Conservation (phyloP, 2,329 filamentous ascomycete species). For the Sporothrix protearum region DNA sequence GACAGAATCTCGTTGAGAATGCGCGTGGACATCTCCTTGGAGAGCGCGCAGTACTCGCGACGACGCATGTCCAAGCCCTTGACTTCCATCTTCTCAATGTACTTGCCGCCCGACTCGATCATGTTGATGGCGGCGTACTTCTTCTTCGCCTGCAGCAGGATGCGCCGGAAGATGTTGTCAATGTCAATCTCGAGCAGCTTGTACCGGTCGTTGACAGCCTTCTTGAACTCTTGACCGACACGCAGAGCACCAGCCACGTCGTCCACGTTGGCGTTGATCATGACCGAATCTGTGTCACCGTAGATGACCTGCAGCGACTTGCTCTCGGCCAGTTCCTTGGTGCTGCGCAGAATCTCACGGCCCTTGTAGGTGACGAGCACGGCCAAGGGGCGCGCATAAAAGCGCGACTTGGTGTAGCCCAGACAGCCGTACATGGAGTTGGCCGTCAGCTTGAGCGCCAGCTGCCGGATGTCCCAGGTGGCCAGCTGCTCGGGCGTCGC, state of each 20-base stretch:
- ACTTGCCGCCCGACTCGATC: constrained; percentile 83
- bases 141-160: constrained; percentile 95
- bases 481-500: constrained; percentile 83
- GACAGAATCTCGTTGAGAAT: constrained; percentile 93
- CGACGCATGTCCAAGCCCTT: constrained; percentile 98
- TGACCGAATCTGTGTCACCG: constrained; percentile 97
- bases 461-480: constrained; percentile 97
- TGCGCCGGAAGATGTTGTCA: constrained; percentile 91
- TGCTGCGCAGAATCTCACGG: constrained; percentile 92
- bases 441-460: constrained; percentile 93
- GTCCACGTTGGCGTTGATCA: constrained; percentile 99
- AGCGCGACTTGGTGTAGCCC: constrained; percentile 93
- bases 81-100: constrained; percentile 90
- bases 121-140: constrained; percentile 98
- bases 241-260: constrained; percentile 86
- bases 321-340: constrained; percentile 90
- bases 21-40: constrained; percentile 88
- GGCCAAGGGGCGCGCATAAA: constrained; percentile 91
- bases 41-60: constrained; percentile 92
- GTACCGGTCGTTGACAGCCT: constrained; percentile 89
- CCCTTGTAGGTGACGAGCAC: constrained; percentile 97
- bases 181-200: constrained; percentile 94
- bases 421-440: constrained; percentile 99
- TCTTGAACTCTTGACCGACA: constrained; percentile 93
- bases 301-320: constrained; percentile 94